A percentile compares a stretch with the other conserved stretches of the same genome.
phyloP scores from a whole-genome alignment of 139 green algal genomes.

The Trebouxia sp. region DNA sequence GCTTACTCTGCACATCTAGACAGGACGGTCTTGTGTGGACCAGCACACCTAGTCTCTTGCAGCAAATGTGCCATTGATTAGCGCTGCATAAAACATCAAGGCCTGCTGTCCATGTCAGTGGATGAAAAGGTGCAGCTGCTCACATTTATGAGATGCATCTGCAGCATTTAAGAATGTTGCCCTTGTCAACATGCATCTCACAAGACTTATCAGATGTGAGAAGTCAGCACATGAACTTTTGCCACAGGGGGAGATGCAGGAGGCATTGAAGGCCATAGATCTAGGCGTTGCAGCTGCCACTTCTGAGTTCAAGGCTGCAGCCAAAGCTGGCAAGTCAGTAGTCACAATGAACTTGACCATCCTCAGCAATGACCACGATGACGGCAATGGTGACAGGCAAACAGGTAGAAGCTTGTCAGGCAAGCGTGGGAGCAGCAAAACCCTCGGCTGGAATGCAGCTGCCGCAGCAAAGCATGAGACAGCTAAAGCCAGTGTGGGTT shows the following conservation, averaged over 20 bases:
- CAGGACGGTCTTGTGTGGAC: no score
- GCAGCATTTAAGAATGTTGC: not conserved
- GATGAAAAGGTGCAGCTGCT: no score
- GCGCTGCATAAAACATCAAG: no score
- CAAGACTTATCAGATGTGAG: no score
- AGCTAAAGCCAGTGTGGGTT: no score
- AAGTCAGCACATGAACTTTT: not conserved
- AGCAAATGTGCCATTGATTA: no score
- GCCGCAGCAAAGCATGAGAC: not conserved
- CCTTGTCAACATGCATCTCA: no score
- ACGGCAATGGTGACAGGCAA: not conserved
- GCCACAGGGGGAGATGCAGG: constrained; percentile 43
- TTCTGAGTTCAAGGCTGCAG: constrained; percentile 18
- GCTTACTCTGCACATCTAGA: no score
- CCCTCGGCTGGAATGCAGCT: not conserved
- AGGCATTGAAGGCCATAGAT: constrained; percentile 28
- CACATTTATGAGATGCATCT: not conserved
- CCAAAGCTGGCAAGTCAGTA: not conserved
- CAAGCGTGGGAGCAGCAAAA: not conserved
- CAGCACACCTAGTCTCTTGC: no score
- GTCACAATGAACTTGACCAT: constrained; percentile 11
- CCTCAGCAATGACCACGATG: constrained; percentile 2
- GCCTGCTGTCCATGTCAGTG: no score
- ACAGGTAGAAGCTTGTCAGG: not conserved
- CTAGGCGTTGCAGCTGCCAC: constrained; percentile 25